Evolutionary conservation across 495 filamentous ascomycete species (phyloP).

Genomic region (Oidiodendron maius): DNA sequence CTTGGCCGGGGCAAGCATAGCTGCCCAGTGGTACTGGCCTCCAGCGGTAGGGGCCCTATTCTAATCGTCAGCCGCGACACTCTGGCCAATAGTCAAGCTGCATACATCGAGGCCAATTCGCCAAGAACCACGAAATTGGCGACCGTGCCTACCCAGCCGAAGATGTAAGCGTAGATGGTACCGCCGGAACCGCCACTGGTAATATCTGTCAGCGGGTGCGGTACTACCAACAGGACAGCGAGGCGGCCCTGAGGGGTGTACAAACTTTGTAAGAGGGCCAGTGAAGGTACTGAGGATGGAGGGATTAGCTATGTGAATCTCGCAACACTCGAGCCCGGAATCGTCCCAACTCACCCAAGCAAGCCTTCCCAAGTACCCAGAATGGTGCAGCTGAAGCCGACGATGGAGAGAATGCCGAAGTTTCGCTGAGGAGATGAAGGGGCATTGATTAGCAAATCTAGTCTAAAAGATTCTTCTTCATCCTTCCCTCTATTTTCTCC

Average conservation of each 20-base stretch:
- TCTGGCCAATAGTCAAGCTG: neutral
- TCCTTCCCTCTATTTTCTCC: too few species aligned
- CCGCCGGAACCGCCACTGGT: slow-evolving; percentile 34
- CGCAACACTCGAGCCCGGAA: too few species aligned
- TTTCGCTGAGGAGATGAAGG: too few species aligned
- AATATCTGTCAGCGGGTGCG: too few species aligned
- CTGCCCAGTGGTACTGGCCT: slow-evolving; percentile 41
- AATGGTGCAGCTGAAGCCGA: slow-evolving; percentile 37
- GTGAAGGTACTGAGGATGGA: slow-evolving; percentile 5
- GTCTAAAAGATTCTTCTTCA: too few species aligned
- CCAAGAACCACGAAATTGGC: slow-evolving; percentile 35
- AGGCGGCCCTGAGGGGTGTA: neutral
- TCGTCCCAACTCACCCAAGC: neutral
- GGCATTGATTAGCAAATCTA: too few species aligned
- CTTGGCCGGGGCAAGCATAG: slow-evolving; percentile 32
- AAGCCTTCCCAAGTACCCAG: slow-evolving; percentile 39
- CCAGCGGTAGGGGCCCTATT: slow-evolving; percentile 5
- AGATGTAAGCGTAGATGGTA: slow-evolving; percentile 42
- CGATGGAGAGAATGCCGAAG: slow-evolving; percentile 40
- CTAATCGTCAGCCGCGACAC: neutral
- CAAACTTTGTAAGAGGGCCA: neutral
- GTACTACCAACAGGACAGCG: too few species aligned
- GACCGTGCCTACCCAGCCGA: slow-evolving; percentile 39
- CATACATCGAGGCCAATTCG: slow-evolving; percentile 27
- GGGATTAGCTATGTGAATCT: too few species aligned